These are phyloP conservation scores for Zizania latifolia DNA, from an alignment of 176 grass and related monocot species.

Conservation along the genomic window DNA sequence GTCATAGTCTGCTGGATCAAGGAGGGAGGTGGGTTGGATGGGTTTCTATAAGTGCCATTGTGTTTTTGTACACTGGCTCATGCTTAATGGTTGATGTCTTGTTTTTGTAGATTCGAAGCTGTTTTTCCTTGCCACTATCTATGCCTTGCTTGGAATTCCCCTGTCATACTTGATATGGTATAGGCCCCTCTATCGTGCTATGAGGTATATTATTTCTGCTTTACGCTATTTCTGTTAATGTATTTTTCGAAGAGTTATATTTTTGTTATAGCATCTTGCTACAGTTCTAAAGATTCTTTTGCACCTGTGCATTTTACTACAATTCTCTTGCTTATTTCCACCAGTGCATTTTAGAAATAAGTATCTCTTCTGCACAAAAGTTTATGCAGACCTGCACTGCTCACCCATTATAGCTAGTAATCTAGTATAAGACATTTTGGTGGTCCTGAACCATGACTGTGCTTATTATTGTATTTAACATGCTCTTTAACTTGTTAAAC, in stretches of 20 bases:
- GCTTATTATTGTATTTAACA: constrained; percentile 12
- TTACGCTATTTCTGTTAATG: not conserved
- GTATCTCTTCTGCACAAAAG: not conserved
- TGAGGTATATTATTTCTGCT: constrained; percentile 48
- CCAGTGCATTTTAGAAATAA: not conserved
- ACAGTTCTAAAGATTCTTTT: not conserved
- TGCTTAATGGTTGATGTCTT: constrained; percentile 17
- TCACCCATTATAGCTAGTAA: not conserved
- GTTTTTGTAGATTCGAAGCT: constrained; percentile 63
- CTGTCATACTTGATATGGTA: constrained; percentile 94
- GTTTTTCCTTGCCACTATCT: constrained; percentile 88
- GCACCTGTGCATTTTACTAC: not conserved
- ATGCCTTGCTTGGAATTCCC: constrained; percentile 84
- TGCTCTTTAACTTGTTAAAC: constrained; percentile 30
- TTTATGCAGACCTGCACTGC: not conserved
- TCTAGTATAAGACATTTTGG: not conserved
- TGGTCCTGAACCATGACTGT: not conserved
- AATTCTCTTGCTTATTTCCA: not conserved
- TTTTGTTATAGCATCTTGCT: not conserved
- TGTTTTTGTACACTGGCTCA: not conserved
- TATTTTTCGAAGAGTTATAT: not conserved
- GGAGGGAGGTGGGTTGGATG: constrained; percentile 68
- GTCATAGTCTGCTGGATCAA: constrained; percentile 94
- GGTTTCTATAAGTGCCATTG: not conserved
- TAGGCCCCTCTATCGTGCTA: constrained; percentile 77